Conservation (phyloP, 2,329 filamentous ascomycete species). For the Aspergillus pseudoglaucus region DNA sequence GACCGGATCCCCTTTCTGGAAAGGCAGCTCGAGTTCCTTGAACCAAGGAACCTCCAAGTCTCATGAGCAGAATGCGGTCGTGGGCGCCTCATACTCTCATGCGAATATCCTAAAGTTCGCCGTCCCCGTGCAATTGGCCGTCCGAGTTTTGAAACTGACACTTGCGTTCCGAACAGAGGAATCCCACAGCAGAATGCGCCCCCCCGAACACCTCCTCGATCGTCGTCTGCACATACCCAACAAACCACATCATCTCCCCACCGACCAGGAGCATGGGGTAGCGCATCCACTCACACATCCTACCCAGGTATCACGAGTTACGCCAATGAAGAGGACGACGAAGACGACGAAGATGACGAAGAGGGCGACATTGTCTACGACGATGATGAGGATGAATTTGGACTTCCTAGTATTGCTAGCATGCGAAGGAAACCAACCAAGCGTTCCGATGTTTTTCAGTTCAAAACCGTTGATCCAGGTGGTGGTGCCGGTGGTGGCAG, state of each 20-base stretch:
- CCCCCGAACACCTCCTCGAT: conserved; percentile 65
- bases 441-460: conserved; percentile 27
- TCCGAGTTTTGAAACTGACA: conserved; percentile 10
- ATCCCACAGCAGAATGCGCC: conserved; percentile 46
- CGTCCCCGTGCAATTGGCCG: conserved; percentile 1
- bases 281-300: conserved; percentile 57
- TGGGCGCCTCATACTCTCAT: conserved; percentile 94
- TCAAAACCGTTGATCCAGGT: conserved; percentile 42
- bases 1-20: conserved; percentile 86
- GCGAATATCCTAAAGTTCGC: conserved; percentile 85
- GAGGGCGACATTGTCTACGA: conserved; percentile 71
- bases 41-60: conserved; percentile 50
- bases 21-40: conserved; percentile 49
- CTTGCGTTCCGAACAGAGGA: conserved; percentile 16
- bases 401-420: conserved; percentile 82
- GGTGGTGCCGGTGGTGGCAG: conserved; percentile 9
- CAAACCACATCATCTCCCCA: conserved; percentile 49
- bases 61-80: conserved; percentile 65
- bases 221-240: conserved; percentile 49
- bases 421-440: conserved; percentile 67
- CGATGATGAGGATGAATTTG: conserved; percentile 92
- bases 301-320: conserved; percentile 78
- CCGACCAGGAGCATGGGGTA: conserved; percentile 31
- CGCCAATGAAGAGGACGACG: conserved; percentile 74
- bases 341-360: conserved; percentile 52